These are phyloP conservation scores for Ceratocystis diversiconidia DNA, from an alignment of 2,329 filamentous ascomycete genomes.

Conservation along the genomic window DNA sequence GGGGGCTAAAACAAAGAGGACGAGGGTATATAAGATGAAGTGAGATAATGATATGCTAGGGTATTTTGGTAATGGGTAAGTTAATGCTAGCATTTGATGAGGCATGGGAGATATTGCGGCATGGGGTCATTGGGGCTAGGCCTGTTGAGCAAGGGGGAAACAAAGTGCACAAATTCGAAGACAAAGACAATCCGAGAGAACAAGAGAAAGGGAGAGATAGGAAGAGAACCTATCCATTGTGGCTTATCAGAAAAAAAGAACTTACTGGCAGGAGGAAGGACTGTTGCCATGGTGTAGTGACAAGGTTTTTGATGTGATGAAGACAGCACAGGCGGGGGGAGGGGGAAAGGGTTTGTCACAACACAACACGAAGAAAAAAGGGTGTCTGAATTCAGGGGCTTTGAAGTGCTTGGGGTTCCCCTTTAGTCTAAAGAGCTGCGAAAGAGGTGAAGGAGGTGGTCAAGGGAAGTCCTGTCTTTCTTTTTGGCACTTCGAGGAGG, in stretches of 20 bases:
- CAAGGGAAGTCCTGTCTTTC: background rate
- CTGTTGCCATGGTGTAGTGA: constrained; percentile 17
- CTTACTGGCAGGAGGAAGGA: constrained; percentile 11
- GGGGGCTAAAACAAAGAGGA: background rate
- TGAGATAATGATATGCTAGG: constrained; percentile 11
- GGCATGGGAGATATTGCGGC: background rate
- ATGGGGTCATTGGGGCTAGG: background rate
- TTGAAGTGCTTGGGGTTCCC: background rate
- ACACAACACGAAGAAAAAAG: background rate
- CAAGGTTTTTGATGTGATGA: background rate
- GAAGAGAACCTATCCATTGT: too few relatives aligned
- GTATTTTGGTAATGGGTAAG: background rate
- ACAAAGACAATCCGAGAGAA: constrained; percentile 3
- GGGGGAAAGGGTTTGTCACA: too few relatives aligned
- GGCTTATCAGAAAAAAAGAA: background rate
- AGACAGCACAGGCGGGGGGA: background rate
- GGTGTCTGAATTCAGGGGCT: background rate
- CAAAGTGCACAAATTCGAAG: background rate
- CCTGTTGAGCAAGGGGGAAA: background rate
- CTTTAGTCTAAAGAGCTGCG: background rate
- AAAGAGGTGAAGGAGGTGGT: background rate
- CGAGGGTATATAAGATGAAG: constrained; percentile 11
- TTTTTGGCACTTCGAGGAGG: background rate
- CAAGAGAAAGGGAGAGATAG: background rate
- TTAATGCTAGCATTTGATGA: constrained; percentile 1